Evolutionary conservation across 83 land plant species (phyloP).

Genomic region (Diphasiastrum complanatum): DNA sequence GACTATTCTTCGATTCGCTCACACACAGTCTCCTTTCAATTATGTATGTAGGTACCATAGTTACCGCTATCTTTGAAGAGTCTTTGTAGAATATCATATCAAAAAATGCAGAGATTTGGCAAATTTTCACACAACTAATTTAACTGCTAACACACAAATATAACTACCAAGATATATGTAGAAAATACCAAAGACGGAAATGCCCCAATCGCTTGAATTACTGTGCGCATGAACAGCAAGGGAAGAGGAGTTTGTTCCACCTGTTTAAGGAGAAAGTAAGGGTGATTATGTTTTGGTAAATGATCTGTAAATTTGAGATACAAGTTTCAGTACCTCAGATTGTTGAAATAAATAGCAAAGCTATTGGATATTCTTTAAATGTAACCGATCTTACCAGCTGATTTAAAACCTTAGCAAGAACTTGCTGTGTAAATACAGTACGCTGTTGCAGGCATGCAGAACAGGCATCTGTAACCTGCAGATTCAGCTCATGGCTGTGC

Average conservation of each 20-base stretch:
- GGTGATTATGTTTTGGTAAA: too few species aligned
- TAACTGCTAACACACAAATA: too few species aligned
- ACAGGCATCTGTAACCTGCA: slow-evolving; percentile 89
- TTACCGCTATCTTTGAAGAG: too few species aligned
- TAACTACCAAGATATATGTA: not conserved
- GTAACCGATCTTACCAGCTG: slow-evolving; percentile 61
- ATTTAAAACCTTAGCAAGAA: slow-evolving; percentile 77
- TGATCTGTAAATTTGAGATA: too few species aligned
- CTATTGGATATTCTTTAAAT: not conserved
- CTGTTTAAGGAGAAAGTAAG: slow-evolving; percentile 32
- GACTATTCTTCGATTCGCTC: too few species aligned
- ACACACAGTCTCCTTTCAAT: too few species aligned
- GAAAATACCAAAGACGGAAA: slow-evolving; percentile 67
- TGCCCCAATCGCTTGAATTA: slow-evolving; percentile 91
- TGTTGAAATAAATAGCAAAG: not conserved
- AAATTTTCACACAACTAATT: not conserved
- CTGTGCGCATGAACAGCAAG: slow-evolving; percentile 90
- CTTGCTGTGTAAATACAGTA: slow-evolving; percentile 93
- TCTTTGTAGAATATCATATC: too few species aligned
- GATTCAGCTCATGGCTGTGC: too few species aligned
- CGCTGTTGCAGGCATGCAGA: slow-evolving; percentile 95
- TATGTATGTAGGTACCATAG: too few species aligned
- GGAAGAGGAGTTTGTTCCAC: slow-evolving; percentile 88
- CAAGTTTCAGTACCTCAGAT: not conserved
- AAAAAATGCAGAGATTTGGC: too few species aligned